Evolutionary conservation across 345 rosid genomes (phyloP).

Genomic region (Hypericum androsaemum): DNA sequence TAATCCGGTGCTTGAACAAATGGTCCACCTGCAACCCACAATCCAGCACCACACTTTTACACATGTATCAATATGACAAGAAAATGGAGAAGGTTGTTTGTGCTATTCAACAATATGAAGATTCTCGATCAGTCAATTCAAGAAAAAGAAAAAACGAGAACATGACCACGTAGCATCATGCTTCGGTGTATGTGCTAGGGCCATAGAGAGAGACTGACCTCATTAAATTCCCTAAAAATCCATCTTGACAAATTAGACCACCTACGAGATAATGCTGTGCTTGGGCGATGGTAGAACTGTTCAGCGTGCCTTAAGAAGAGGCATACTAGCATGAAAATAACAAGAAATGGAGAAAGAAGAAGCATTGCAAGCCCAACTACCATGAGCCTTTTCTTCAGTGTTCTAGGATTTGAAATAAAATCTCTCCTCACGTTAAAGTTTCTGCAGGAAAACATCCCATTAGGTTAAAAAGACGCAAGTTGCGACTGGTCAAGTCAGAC

Average conservation of each 20-base stretch:
- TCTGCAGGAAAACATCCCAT: conserved; percentile 40
- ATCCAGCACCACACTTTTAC: background rate
- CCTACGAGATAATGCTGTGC: conserved; percentile 90
- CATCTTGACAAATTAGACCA: conserved; percentile 98
- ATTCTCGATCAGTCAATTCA: no score
- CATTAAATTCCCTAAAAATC: conserved; percentile 94
- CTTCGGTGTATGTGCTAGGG: background rate
- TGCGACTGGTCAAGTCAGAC: conserved; percentile 7
- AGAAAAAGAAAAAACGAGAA: no score
- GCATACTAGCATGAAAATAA: conserved; percentile 91
- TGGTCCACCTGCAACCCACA: conserved; percentile 69
- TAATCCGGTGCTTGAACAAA: conserved; percentile 93
- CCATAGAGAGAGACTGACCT: conserved; percentile 36
- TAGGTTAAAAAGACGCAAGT: conserved; percentile 21
- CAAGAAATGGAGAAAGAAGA: conserved; percentile 88
- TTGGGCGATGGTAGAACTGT: conserved; percentile 93
- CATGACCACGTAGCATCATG: no score
- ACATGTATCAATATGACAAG: background rate
- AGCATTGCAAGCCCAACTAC: conserved; percentile 84
- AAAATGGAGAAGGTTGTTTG: background rate
- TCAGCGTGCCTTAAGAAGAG: conserved; percentile 96
- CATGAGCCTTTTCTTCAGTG: conserved; percentile 74
- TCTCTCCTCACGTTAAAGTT: conserved; percentile 82
- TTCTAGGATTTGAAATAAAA: conserved; percentile 69
- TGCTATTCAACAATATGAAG: no score